Percentiles rank a stretch among this genome's conserved stretches.
Evolutionary conservation across 129 eudicot species (phyloP).

Genomic region (Calendula officinalis): DNA sequence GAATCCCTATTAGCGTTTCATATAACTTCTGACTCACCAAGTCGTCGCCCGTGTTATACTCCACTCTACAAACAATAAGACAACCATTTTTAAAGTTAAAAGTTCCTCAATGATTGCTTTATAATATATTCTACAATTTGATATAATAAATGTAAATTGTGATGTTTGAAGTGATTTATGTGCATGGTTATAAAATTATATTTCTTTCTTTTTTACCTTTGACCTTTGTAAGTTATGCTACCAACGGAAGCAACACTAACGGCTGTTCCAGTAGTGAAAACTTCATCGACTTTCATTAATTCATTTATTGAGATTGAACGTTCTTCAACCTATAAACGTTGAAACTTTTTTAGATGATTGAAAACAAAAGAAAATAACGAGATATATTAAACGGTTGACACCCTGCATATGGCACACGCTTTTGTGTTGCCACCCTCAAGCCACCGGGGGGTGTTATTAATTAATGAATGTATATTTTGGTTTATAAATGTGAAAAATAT

Average conservation of each 20-base stretch:
- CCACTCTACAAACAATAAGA: slow-evolving; percentile 38
- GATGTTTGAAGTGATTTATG: too few relatives aligned
- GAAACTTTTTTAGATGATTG: background rate
- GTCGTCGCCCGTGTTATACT: slow-evolving; percentile 40
- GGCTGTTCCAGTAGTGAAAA: slow-evolving; percentile 87
- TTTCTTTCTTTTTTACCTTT: slow-evolving; percentile 41
- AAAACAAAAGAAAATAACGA: background rate
- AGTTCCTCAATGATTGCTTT: background rate
- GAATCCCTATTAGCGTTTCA: slow-evolving; percentile 56
- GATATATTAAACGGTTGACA: too few relatives aligned
- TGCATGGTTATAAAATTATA: too few relatives aligned
- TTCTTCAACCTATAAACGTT: slow-evolving; percentile 62
- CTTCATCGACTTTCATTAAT: slow-evolving; percentile 72
- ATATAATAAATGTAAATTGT: too few relatives aligned
- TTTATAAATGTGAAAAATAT: too few relatives aligned
- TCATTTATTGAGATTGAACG: slow-evolving; percentile 53
- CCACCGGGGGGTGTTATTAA: too few relatives aligned
- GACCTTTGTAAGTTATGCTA: slow-evolving; percentile 56
- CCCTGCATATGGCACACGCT: too few relatives aligned
- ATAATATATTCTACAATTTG: background rate
- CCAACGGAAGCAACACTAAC: slow-evolving; percentile 83
- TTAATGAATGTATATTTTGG: too few relatives aligned
- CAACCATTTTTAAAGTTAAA: background rate
- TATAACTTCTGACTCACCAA: slow-evolving; percentile 39
- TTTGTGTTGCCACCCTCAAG: too few relatives aligned